Evolutionary conservation across 345 rosid species (phyloP).

Genomic region (Populus davidiana): DNA sequence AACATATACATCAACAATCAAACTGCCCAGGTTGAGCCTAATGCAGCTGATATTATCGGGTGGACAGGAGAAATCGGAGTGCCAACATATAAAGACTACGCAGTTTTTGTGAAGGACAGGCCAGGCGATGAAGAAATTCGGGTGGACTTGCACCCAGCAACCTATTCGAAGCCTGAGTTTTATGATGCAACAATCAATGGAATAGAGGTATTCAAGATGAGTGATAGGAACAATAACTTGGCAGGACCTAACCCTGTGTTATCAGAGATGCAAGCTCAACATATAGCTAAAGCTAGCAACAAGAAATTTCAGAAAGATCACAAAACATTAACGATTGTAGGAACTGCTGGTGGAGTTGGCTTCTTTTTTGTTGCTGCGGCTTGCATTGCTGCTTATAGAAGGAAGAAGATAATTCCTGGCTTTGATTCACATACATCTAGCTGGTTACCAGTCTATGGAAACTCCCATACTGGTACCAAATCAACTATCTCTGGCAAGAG

Average conservation of each 20-base stretch:
- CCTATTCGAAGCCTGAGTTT: conserved; percentile 34
- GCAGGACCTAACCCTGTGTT: conserved; percentile 68
- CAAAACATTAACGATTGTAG: conserved; percentile 27
- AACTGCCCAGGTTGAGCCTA: conserved; percentile 41
- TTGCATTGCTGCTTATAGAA: conserved; percentile 35
- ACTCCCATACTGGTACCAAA: conserved; percentile 47
- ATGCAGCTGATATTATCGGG: conserved; percentile 52
- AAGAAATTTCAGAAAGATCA: conserved; percentile 9
- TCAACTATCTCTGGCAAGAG: conserved; percentile 45
- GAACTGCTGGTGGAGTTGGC: conserved; percentile 59
- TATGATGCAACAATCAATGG: conserved; percentile 58
- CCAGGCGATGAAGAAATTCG: conserved; percentile 44
- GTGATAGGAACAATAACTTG: conserved; percentile 37
- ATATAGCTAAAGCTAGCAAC: conserved; percentile 13
- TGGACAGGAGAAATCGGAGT: conserved; percentile 47
- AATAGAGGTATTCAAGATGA: conserved; percentile 74
- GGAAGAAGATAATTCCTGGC: conserved; percentile 29
- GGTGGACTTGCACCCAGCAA: conserved; percentile 55
- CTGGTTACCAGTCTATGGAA: conserved; percentile 64
- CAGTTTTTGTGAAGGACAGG: conserved; percentile 34
- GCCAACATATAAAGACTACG: conserved; percentile 59
- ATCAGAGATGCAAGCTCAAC: conserved; percentile 48
- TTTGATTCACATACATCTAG: conserved; percentile 51
- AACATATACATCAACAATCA: conserved; percentile 64
- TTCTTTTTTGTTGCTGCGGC: conserved; percentile 52